Percentiles rank a stretch among this genome's conserved stretches.
phyloP scores from a whole-genome alignment of 306 rosid species.

The Pterocarpus santalinus region DNA sequence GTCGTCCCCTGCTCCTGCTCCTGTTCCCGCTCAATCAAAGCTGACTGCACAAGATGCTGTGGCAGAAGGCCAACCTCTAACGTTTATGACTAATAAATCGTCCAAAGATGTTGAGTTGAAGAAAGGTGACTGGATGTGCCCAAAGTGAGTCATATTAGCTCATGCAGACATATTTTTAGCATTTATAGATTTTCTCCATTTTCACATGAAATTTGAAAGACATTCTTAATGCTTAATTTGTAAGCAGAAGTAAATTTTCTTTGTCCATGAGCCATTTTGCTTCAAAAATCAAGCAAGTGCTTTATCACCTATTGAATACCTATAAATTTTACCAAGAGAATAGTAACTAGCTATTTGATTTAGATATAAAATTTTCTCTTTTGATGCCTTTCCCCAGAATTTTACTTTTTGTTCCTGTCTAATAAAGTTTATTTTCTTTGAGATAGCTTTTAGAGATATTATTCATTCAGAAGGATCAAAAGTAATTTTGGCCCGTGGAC shows the following conservation, averaged over 20 bases:
- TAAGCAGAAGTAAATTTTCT: slow-evolving; percentile 34
- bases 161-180: slow-evolving; percentile 25
- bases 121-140: slow-evolving; percentile 91
- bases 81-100: slow-evolving; percentile 37
- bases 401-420: slow-evolving; percentile 24
- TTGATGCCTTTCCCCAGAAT: slow-evolving; percentile 2
- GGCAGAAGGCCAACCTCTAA: slow-evolving; percentile 44
- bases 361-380: slow-evolving; percentile 9
- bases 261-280: slow-evolving; percentile 13
- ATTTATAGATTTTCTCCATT: slow-evolving; percentile 10
- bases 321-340: slow-evolving; percentile 3
- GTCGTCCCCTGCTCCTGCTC: slow-evolving; percentile 56
- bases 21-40: slow-evolving; percentile 58
- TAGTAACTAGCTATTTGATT: slow-evolving; percentile 2
- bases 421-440: slow-evolving; percentile 17
- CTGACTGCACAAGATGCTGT: slow-evolving; percentile 43
- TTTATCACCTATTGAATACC: slow-evolving; percentile 19
- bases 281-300: slow-evolving; percentile 24
- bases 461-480: slow-evolving; percentile 1
- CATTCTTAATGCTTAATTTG: slow-evolving; percentile 1
- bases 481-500: background rate
- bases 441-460: slow-evolving; percentile 18
- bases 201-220: slow-evolving; percentile 24
- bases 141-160: slow-evolving; percentile 68
- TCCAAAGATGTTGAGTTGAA: slow-evolving; percentile 67